Base-by-base conservation (phyloP, 2,329 filamentous ascomycete species). In the Diaporthe caulivora region DNA sequence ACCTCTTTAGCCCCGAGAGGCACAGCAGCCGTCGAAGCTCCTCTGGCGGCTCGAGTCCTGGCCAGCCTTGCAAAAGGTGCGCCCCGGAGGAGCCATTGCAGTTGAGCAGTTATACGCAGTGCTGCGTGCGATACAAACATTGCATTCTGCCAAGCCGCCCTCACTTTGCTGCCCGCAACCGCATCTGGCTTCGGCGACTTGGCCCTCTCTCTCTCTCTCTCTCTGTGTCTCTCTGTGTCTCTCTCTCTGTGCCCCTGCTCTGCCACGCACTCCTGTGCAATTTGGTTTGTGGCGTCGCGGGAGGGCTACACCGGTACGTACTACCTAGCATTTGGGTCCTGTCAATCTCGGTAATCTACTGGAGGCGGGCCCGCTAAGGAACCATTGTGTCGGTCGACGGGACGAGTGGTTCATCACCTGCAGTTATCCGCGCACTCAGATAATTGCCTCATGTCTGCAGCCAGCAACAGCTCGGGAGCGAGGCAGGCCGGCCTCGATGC, bases 281-380 rank as follows among this genome's bases (percentile, higher is more conserved):
- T 40, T 51, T 51, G 54, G 54, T 29, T 17, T 18, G 44, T 44
- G 55, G 69, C 47, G 69, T 53, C 31, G 55, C 55, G 17, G 47
- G 24, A 54, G 21, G 55, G 24, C 47, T 37, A 44, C 37, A 37
- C 44, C 34, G 44, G 31, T 31, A 40, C 69, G 62, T 67, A 26
- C 62, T 67, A 40, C n/a, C 62, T 67, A 67, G 47, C 44, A 26
- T 26, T 40, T 67, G 31, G 47, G 62, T 62, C 55, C 55, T 71
- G 55, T 53, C 69, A 71, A 62, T 71, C 34, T 71, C 69, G 69
- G 69, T 62, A 71, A 71, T 71, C 54, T 71, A 71, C 47, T 71
- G 29, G 68, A 40, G 57, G 44, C 68, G 55, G 68, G 68, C 42
- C 37, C 68, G 42, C 31, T 24, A 37, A 58, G 54, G 62, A 49